Evolutionary conservation across 106 monocot genomes (phyloP).

Genomic region (Acanthochlamys bracteata): DNA sequence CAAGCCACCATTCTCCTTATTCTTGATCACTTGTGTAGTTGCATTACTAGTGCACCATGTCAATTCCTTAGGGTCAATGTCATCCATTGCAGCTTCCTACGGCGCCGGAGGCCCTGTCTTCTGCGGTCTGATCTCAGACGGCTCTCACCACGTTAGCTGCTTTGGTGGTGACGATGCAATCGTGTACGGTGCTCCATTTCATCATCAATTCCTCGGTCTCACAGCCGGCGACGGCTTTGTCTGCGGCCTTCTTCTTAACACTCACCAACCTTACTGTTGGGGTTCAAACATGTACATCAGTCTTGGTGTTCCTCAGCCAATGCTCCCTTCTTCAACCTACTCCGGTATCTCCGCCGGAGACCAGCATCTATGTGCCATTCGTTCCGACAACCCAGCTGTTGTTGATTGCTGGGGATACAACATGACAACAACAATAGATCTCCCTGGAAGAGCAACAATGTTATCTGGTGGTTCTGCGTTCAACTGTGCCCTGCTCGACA

Average conservation of each 20-base stretch:
- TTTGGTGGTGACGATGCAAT: conserved; percentile 86
- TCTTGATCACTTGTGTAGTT: background rate
- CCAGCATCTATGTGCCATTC: conserved; percentile 72
- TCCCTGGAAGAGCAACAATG: conserved; percentile 17
- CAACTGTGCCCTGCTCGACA: conserved; percentile 69
- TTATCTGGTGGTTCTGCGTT: conserved; percentile 85
- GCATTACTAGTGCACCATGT: conserved; percentile 22
- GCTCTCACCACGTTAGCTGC: conserved; percentile 66
- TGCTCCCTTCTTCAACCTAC: conserved; percentile 53
- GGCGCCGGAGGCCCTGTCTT: conserved; percentile 88
- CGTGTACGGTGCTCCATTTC: conserved; percentile 77
- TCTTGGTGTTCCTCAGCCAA: conserved; percentile 91
- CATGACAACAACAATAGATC: conserved; percentile 66
- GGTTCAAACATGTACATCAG: conserved; percentile 79
- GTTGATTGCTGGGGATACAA: conserved; percentile 99
- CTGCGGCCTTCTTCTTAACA: conserved; percentile 69
- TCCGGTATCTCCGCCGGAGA: conserved; percentile 87
- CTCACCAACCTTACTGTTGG: conserved; percentile 93
- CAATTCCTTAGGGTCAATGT: conserved; percentile 67
- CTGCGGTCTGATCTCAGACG: conserved; percentile 65
- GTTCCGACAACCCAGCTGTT: conserved; percentile 12
- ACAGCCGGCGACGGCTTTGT: conserved; percentile 90
- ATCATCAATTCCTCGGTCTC: conserved; percentile 59
- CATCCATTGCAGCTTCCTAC: conserved; percentile 92
- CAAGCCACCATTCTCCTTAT: background rate